phyloP scores from a whole-genome alignment of 139 green algal species.

The Spirogloea muscicola region DNA sequence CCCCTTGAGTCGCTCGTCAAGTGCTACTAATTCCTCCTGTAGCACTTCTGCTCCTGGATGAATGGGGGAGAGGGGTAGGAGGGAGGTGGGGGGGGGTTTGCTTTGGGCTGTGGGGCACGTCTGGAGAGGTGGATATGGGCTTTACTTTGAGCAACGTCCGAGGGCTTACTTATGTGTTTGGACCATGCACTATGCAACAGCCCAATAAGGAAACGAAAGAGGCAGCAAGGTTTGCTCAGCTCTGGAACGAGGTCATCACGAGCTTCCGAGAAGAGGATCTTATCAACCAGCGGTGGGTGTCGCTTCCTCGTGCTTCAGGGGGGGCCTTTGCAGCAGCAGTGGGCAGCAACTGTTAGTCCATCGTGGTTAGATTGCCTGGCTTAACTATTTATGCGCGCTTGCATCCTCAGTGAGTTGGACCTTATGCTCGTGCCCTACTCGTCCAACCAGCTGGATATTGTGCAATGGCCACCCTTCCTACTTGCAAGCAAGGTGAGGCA shows the following conservation, averaged over 20 bases:
- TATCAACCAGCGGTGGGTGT: slow-evolving; percentile 23
- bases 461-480: slow-evolving; percentile 31
- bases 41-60: too few species aligned
- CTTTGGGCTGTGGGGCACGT: too few species aligned
- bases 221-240: slow-evolving; percentile 16
- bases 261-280: slow-evolving; percentile 41
- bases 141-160: not conserved
- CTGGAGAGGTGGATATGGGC: too few species aligned
- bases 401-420: slow-evolving; percentile 11
- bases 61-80: too few species aligned
- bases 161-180: not conserved
- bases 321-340: too few species aligned
- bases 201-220: slow-evolving; percentile 23
- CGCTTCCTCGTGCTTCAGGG: too few species aligned
- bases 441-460: not conserved
- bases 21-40: too few species aligned
- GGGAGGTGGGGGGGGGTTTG: too few species aligned
- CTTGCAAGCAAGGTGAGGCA: slow-evolving; percentile 16
- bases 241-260: slow-evolving; percentile 44
- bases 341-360: too few species aligned
- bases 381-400: too few species aligned
- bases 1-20: too few species aligned
- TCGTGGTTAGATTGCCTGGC: too few species aligned
- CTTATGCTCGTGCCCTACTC: slow-evolving; percentile 15
- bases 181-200: not conserved